Evolutionary conservation across 2,329 filamentous ascomycete species (phyloP).

Genomic region (Aspergillus sp.): DNA sequence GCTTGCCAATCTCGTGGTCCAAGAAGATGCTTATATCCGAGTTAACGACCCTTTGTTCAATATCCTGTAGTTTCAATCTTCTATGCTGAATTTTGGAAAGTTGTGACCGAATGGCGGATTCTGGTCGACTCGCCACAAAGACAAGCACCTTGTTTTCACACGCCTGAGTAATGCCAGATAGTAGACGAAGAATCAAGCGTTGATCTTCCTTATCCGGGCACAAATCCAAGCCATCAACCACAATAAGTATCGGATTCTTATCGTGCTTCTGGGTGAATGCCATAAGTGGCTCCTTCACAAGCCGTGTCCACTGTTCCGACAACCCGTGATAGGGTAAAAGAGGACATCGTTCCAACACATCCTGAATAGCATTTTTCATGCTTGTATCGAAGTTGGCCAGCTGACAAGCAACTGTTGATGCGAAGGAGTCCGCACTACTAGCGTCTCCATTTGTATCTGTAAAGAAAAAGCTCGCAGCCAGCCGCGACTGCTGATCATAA

Average conservation of each 20-base stretch:
- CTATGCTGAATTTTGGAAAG: background rate
- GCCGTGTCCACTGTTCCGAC: background rate
- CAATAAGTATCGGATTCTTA: background rate
- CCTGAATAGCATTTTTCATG: background rate
- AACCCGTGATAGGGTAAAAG: background rate
- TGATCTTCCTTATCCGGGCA: background rate
- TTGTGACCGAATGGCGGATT: background rate
- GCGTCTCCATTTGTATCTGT: background rate
- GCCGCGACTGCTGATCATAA: background rate
- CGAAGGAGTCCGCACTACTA: background rate
- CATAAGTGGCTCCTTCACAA: background rate
- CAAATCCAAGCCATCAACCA: background rate
- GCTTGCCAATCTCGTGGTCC: background rate
- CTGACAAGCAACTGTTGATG: background rate
- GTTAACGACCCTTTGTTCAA: background rate
- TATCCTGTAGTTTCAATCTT: background rate
- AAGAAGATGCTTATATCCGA: background rate
- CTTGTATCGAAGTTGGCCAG: background rate
- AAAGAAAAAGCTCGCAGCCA: background rate
- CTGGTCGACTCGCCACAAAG: background rate
- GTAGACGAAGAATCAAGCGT: background rate
- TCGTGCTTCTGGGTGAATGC: background rate
- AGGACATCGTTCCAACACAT: background rate
- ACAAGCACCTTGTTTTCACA: background rate
- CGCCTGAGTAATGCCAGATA: background rate